phyloP scores from a whole-genome alignment of 495 filamentous ascomycete species.

The Penicillium nucicola region DNA sequence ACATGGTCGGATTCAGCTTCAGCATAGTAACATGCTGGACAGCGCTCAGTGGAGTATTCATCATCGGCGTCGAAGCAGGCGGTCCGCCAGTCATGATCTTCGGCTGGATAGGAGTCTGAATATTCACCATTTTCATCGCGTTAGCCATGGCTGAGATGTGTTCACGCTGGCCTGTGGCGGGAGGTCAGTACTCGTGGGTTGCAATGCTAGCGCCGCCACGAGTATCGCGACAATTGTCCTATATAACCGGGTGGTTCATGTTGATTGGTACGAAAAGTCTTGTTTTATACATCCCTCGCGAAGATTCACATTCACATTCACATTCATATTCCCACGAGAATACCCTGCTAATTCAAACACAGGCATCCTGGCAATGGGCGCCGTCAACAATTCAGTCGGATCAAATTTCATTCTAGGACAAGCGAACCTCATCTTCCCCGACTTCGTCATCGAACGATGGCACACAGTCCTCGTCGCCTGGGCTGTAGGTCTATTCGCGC shows the following conservation, averaged over 20 bases:
- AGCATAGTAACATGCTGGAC: constrained; percentile 47
- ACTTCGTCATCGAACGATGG: constrained; percentile 50
- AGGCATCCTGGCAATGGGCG: constrained; percentile 43
- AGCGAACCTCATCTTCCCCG: constrained; percentile 44
- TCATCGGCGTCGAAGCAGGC: constrained; percentile 43
- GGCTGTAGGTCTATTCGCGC: constrained; percentile 31
- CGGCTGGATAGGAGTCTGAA: constrained; percentile 42
- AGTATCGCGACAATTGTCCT: constrained; percentile 32
- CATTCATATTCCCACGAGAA: too few relatives aligned
- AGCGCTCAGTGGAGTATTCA: constrained; percentile 42
- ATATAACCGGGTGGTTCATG: constrained; percentile 40
- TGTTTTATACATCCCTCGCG: neutral
- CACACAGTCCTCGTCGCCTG: constrained; percentile 50
- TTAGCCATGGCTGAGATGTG: constrained; percentile 50
- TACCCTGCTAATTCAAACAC: too few relatives aligned
- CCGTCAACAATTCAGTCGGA: constrained; percentile 48
- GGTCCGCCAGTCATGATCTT: constrained; percentile 50
- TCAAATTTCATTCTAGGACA: constrained; percentile 51
- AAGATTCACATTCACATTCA: too few relatives aligned
- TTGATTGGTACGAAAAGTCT: constrained; percentile 30
- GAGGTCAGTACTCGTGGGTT: constrained; percentile 47
- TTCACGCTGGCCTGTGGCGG: constrained; percentile 37
- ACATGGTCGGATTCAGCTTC: constrained; percentile 50
- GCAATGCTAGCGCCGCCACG: constrained; percentile 41
- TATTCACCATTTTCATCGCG: constrained; percentile 39